phyloP scores from a whole-genome alignment of 106 monocot genomes.

The Dioscorea alata region DNA sequence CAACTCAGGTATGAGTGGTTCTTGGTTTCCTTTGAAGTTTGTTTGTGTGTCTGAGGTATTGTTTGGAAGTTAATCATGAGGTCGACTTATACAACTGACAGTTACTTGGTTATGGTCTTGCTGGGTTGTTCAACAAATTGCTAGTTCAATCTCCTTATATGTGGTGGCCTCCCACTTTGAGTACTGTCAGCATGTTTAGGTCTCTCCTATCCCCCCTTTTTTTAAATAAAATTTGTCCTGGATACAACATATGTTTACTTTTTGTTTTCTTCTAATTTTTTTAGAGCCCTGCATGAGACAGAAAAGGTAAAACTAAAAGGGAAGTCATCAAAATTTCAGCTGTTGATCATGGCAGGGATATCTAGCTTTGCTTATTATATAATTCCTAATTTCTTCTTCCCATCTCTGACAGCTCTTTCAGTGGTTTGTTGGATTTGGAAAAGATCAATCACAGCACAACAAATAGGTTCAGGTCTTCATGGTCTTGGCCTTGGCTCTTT shows the following conservation, averaged over 20 bases:
- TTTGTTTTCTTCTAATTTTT: background rate
- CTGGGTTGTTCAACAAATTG: background rate
- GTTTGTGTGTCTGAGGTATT: too few species aligned
- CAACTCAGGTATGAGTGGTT: too few species aligned
- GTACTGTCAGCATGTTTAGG: background rate
- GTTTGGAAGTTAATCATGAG: too few species aligned
- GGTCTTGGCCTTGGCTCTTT: background rate
- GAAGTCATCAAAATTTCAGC: background rate
- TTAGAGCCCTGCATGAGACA: background rate
- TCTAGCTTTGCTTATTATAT: conserved; percentile 1
- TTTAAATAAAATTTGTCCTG: background rate
- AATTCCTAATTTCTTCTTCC: background rate
- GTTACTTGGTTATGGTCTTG: background rate
- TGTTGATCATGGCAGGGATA: background rate
- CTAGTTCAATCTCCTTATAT: background rate
- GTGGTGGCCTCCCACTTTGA: background rate
- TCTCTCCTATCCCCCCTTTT: background rate
- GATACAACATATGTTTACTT: too few species aligned
- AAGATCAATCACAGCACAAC: background rate
- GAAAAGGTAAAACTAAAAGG: background rate
- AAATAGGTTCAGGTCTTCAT: background rate
- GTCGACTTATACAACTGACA: background rate
- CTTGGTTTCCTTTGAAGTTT: too few species aligned
- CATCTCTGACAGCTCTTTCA: background rate
- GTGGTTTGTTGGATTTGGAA: background rate